Evolutionary conservation across 1,139 yeast species (phyloP), one percentile per base, ranked within the genome.

Genomic region (Geotrichum aggregatum): DNA sequence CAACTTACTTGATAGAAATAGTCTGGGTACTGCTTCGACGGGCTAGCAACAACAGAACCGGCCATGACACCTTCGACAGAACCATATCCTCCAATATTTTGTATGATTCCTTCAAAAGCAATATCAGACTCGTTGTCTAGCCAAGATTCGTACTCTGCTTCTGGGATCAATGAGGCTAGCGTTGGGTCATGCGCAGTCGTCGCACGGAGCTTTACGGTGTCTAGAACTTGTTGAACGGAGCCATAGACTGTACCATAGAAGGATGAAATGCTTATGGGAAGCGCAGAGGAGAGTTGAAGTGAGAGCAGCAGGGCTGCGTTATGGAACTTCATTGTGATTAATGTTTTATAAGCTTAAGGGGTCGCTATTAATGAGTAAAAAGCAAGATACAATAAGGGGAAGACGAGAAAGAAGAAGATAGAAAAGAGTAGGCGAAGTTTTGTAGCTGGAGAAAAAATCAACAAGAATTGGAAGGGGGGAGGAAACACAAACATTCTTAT

Each of bases 41-140:
- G 95, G 6, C 94, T 83, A 0, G 98, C 98, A 57, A 91, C 75
- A 3, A 88, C 84, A 2, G 80, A 87, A 26, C 97, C 97, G 6
- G 73, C 70, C 1, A 74, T 64, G 1, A 84, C 85, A 8, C 44
- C 49, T 19, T 21, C 30, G 10, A 46, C 44, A 1, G 65, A 65
- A 4, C 54, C 63, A 41, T 59, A 66, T 53, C 84, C 85, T 3
- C 89, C 91, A 52, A 85, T 80, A 63, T 87, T 87, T 34, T 73
- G 67, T 42, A 86, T 68, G 28, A 87, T 78, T 31, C 78, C 73
- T 21, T 73, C 65, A 61, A 84, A 78, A 0, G 87, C 75, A 21
- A 75, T 66, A 0, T 70, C 66, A 18, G 71, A 68, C 63, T 87
- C 87, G 21, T 68, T 66, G 1, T 58, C 60, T 2, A 84, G 58